Conservation (phyloP, 2,329 filamentous ascomycete genomes). For the Verticillium nonalfalfae region DNA sequence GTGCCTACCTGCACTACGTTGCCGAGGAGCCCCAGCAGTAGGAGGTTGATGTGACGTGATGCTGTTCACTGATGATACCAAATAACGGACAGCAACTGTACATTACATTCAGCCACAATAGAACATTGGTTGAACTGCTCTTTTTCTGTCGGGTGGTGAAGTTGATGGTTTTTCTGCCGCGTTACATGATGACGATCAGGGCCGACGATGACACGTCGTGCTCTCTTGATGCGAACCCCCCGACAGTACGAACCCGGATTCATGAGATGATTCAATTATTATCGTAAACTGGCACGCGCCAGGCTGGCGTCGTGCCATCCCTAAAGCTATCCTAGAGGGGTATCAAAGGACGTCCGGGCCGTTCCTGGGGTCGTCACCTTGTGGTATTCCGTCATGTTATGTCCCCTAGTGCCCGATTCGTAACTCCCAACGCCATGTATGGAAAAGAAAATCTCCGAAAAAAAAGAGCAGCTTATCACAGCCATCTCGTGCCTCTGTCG, state of each 20-base stretch:
- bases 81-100: neutral
- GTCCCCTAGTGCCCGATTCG: neutral
- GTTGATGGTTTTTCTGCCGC: no score
- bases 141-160: neutral
- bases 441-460: neutral
- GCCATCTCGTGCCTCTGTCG: no score
- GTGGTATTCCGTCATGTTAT: neutral
- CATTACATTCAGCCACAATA: neutral
- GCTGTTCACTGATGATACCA: neutral
- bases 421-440: neutral
- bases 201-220: neutral
- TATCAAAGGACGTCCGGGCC: neutral
- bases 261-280: neutral
- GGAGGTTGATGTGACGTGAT: neutral
- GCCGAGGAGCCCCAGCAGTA: slow-evolving; percentile 69
- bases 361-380: neutral
- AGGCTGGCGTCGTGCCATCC: neutral
- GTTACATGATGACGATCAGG: no score
- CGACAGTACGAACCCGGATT: no score
- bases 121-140: neutral
- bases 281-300: neutral
- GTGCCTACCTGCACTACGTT: slow-evolving; percentile 93
- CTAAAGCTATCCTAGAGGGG: neutral
- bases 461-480: no score
- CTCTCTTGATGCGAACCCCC: no score